phyloP scores from a whole-genome alignment of 164 flowering plant species.

The Warburgia ugandensis region DNA sequence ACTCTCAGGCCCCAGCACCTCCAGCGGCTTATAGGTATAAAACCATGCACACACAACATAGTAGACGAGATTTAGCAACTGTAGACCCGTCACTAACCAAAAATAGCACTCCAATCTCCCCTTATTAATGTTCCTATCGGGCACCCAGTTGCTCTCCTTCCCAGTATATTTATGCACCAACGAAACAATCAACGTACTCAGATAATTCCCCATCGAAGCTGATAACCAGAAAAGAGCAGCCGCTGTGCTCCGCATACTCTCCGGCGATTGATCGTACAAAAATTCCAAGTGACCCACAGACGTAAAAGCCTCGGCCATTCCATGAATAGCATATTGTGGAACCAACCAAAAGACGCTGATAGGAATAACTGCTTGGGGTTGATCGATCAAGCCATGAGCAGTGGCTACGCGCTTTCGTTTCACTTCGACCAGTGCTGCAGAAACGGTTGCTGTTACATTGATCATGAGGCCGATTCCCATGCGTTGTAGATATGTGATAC shows the following conservation, averaged over 20 bases:
- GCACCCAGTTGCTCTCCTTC: constrained; percentile 44
- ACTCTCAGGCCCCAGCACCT: constrained; percentile 14
- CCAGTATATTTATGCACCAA: constrained; percentile 48
- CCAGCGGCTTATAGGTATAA: constrained; percentile 48
- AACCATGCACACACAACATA: constrained; percentile 40
- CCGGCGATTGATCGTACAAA: constrained; percentile 48
- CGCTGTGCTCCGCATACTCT: constrained; percentile 49
- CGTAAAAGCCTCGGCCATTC: constrained; percentile 40
- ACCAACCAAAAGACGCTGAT: constrained; percentile 47
- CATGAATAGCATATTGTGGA: constrained; percentile 40
- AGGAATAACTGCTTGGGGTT: constrained; percentile 34
- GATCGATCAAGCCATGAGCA: constrained; percentile 28
- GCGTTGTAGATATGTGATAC: constrained; percentile 13
- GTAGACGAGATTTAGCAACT: constrained; percentile 43
- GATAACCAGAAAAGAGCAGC: constrained; percentile 49
- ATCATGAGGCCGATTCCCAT: constrained; percentile 33
- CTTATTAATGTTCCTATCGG: constrained; percentile 49
- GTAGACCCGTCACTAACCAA: constrained; percentile 48
- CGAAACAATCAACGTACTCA: constrained; percentile 42
- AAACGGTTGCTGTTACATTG: constrained; percentile 32
- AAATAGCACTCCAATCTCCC: constrained; percentile 58
- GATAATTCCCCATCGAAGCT: constrained; percentile 39
- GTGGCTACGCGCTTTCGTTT: constrained; percentile 43
- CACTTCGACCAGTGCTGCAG: constrained; percentile 35
- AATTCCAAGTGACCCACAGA: constrained; percentile 43